Evolutionary conservation across 164 flowering plant genomes (phyloP).

Genomic region (Kalanchoe fedtschenkoi): DNA sequence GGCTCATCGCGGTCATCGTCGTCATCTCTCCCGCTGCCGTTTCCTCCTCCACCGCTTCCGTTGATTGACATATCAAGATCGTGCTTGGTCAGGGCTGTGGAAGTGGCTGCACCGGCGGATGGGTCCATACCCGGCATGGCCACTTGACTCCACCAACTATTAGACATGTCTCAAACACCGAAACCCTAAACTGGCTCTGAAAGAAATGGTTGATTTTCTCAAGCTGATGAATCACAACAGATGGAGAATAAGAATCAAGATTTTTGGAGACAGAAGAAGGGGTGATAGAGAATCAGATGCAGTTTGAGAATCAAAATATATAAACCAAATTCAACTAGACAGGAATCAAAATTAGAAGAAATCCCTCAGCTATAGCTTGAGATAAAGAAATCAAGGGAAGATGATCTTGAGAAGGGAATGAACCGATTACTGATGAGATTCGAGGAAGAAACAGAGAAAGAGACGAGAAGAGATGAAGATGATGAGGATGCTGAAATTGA

Average conservation of each 20-base stretch:
- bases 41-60: conserved; percentile 5
- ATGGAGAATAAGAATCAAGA: too few species aligned
- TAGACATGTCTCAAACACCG: not conserved
- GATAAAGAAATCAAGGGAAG: not conserved
- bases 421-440: not conserved
- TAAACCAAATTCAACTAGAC: not conserved
- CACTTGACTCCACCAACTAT: conserved; percentile 11
- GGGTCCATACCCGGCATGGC: conserved; percentile 10
- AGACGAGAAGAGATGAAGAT: not conserved
- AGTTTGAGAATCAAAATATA: not conserved
- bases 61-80: conserved; percentile 11
- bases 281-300: conserved; percentile 2
- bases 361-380: not conserved
- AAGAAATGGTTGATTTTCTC: not conserved
- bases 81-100: conserved; percentile 3
- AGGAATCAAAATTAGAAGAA: not conserved
- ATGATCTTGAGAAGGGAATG: not conserved
- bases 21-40: conserved; percentile 5
- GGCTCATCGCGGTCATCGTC: conserved; percentile 17
- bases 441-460: not conserved
- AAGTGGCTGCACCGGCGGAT: not conserved
- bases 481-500: not conserved
- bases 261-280: not conserved
- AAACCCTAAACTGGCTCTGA: not conserved
- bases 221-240: not conserved